Conservation (phyloP, 345 rosid species). For the Viola odorata region DNA sequence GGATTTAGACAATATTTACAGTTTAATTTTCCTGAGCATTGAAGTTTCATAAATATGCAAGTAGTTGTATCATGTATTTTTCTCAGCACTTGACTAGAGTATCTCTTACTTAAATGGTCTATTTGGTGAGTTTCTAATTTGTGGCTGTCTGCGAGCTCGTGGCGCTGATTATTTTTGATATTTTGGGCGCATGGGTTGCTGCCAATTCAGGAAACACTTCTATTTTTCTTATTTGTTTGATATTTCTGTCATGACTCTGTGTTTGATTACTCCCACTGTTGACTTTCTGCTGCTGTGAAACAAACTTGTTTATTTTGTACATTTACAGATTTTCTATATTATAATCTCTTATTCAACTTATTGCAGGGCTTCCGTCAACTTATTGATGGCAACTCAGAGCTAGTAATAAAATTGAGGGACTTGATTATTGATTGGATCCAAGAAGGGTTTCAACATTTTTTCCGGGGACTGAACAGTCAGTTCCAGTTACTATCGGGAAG, state of each 20-base stretch:
- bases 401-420: constrained; percentile 60
- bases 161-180: too few relatives aligned
- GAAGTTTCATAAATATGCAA: constrained; percentile 1
- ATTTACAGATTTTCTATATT: not conserved
- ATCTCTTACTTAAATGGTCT: too few relatives aligned
- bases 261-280: too few relatives aligned
- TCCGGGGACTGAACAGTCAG: constrained; percentile 55
- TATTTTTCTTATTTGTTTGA: too few relatives aligned
- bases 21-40: not conserved
- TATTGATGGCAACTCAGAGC: constrained; percentile 59
- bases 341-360: constrained; percentile 13
- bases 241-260: too few relatives aligned
- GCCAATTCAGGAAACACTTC: too few relatives aligned
- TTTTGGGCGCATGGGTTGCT: too few relatives aligned
- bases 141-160: too few relatives aligned
- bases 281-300: not conserved
- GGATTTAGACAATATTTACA: constrained; percentile 5
- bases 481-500: constrained; percentile 74
- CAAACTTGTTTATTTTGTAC: not conserved
- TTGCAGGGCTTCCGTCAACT: constrained; percentile 76
- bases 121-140: too few relatives aligned
- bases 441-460: constrained; percentile 93
- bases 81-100: not conserved
- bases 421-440: constrained; percentile 65
- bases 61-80: not conserved